These are phyloP conservation scores for Venturia nashicola DNA, from an alignment of 2,329 filamentous ascomycete species.

Conservation along the genomic window DNA sequence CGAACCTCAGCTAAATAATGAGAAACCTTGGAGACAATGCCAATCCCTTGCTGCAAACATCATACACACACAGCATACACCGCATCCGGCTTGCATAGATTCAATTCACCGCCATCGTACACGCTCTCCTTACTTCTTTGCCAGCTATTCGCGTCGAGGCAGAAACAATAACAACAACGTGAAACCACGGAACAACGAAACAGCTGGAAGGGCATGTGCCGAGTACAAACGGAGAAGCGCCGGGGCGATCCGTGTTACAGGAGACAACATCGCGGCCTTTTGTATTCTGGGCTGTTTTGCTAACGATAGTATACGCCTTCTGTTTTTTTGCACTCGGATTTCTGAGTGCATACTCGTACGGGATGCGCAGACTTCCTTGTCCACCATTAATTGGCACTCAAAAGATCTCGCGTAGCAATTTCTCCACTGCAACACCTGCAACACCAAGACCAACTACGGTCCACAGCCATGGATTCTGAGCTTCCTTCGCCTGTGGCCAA, in stretches of 20 bases:
- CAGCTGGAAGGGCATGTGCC: not conserved
- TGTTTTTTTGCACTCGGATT: not conserved
- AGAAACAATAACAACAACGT: not conserved
- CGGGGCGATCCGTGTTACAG: not conserved
- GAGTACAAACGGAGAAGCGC: not conserved
- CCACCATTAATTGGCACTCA: not conserved
- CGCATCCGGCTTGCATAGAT: not conserved
- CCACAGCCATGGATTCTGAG: slow-evolving; percentile 46
- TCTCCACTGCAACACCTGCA: slow-evolving; percentile 36
- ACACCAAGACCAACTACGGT: slow-evolving; percentile 38
- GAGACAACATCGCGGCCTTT: not conserved
- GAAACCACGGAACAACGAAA: not conserved
- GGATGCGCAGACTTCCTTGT: not conserved
- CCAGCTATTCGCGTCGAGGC: not conserved
- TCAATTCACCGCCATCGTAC: not conserved
- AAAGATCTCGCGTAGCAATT: slow-evolving; percentile 18
- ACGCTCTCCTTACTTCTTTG: not conserved
- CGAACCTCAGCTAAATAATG: not conserved
- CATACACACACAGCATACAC: not conserved
- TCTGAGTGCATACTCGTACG: not conserved
- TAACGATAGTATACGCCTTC: not conserved
- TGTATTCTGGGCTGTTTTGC: not conserved
- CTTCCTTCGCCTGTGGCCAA: slow-evolving; percentile 41
- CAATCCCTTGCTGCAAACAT: not conserved
- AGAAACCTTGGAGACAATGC: not conserved